Conservation (phyloP, 129 eudicot genomes). For the Escallonia rubra region DNA sequence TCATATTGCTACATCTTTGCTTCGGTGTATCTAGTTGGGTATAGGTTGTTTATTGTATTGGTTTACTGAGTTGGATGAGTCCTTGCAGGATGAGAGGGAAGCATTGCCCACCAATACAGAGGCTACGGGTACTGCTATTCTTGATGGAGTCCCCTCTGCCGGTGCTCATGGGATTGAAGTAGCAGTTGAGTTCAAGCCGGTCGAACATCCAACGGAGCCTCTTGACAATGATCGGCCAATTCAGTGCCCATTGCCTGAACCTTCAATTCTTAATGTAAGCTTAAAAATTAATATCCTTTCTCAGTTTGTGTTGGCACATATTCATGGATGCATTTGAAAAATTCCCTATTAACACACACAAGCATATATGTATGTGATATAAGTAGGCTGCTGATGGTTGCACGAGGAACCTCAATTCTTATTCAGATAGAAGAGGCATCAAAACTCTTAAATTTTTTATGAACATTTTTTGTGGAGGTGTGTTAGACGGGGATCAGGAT, state of each 20-base stretch:
- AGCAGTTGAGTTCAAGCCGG: conserved; percentile 83
- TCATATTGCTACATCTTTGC: neutral
- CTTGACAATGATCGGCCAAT: conserved; percentile 79
- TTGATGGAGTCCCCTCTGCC: conserved; percentile 27
- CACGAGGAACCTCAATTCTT: too few species aligned
- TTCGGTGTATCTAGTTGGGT: neutral
- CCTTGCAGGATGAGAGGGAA: conserved; percentile 54
- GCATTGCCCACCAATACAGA: conserved; percentile 39
- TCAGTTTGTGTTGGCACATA: neutral
- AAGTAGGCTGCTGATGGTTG: too few species aligned
- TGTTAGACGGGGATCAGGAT: too few species aligned
- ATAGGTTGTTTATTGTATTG: neutral
- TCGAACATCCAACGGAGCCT: conserved; percentile 81
- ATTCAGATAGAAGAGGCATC: too few species aligned
- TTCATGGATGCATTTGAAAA: neutral
- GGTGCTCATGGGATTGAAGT: conserved; percentile 77
- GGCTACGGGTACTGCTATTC: conserved; percentile 23
- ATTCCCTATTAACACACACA: too few species aligned
- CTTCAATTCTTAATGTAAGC: conserved; percentile 92
- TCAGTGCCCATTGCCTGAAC: conserved; percentile 91
- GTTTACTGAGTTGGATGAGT: conserved; percentile 6
- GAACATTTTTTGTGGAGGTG: too few species aligned
- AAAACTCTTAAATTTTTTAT: too few species aligned
- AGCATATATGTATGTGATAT: too few species aligned
- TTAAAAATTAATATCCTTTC: conserved; percentile 4